Evolutionary conservation across 2,329 filamentous ascomycete species (phyloP).

Genomic region (Arachnopeziza araneosa): DNA sequence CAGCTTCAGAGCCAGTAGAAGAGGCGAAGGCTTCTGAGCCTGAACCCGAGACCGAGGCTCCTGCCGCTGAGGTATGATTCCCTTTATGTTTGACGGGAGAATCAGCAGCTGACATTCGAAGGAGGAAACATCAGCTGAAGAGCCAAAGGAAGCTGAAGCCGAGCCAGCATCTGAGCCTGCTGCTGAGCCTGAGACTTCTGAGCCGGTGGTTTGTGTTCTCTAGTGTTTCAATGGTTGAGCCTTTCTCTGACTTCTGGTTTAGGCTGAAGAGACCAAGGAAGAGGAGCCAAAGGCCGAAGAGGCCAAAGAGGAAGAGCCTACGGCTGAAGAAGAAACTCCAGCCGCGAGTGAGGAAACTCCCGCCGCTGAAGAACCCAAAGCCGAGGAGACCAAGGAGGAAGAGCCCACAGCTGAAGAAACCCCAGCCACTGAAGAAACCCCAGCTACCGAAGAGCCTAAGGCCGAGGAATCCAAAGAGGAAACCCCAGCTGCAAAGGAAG

Average conservation of each 20-base stretch:
- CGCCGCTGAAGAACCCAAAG: constrained; percentile 1
- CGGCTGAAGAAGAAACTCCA: constrained; percentile 8
- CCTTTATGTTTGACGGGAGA: not conserved
- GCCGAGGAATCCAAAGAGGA: not conserved
- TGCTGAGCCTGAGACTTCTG: not conserved
- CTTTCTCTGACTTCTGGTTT: not conserved
- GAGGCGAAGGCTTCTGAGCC: constrained; percentile 1
- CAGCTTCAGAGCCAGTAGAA: not conserved
- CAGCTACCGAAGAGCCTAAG: constrained; percentile 3
- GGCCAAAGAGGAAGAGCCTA: not conserved
- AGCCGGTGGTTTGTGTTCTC: not conserved
- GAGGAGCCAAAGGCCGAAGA: not conserved
- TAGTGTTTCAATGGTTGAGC: not conserved
- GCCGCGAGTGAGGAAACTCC: constrained; percentile 1
- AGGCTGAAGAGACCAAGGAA: not conserved
- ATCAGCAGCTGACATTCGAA: not conserved
- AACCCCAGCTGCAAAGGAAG: not conserved
- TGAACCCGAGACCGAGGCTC: not conserved
- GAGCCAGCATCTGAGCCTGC: not conserved
- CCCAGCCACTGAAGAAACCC: not conserved
- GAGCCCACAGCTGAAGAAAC: not conserved
- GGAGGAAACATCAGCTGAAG: not conserved
- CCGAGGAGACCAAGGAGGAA: not conserved
- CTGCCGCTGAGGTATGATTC: not conserved
- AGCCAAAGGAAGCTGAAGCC: not conserved